phyloP scores from a whole-genome alignment of 1,139 yeast species.

The Tardiomyces depauwii region DNA sequence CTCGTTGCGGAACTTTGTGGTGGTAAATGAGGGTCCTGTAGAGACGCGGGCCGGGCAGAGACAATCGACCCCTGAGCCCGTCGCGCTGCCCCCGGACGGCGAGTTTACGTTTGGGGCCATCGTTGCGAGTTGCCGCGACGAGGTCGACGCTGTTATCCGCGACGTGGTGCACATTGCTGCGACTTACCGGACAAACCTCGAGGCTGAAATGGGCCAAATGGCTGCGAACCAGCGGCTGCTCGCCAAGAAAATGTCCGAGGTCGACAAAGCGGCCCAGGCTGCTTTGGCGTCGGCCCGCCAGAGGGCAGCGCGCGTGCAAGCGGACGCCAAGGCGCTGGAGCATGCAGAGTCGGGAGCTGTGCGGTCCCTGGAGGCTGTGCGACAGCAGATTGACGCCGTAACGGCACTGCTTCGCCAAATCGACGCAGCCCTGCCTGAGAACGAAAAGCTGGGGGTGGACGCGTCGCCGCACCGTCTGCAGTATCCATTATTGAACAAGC shows the following conservation, averaged over 20 bases:
- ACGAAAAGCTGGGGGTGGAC: not conserved
- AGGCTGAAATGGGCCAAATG: not conserved
- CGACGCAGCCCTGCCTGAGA: not conserved
- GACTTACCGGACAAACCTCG: not conserved
- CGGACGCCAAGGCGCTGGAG: not conserved
- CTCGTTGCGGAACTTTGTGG: not conserved
- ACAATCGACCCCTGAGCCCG: not conserved
- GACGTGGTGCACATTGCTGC: not conserved
- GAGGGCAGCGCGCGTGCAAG: not conserved
- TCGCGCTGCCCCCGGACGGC: not conserved
- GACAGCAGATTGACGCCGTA: not conserved
- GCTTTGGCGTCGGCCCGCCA: not conserved
- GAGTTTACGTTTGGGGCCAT: not conserved
- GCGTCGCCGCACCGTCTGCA: not conserved
- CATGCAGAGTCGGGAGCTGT: not conserved
- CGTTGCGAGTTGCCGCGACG: not conserved
- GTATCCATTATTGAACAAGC: not conserved
- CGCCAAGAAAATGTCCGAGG: not conserved
- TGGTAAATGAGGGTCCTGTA: not conserved
- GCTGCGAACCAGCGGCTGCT: not conserved
- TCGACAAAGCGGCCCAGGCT: constrained; percentile 15
- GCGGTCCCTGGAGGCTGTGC: not conserved
- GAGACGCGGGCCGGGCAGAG: not conserved
- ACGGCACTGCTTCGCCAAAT: not conserved
- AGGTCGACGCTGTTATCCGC: not conserved